Base-by-base conservation (phyloP, 73 alveolate species). In the Halteria grandinella region DNA sequence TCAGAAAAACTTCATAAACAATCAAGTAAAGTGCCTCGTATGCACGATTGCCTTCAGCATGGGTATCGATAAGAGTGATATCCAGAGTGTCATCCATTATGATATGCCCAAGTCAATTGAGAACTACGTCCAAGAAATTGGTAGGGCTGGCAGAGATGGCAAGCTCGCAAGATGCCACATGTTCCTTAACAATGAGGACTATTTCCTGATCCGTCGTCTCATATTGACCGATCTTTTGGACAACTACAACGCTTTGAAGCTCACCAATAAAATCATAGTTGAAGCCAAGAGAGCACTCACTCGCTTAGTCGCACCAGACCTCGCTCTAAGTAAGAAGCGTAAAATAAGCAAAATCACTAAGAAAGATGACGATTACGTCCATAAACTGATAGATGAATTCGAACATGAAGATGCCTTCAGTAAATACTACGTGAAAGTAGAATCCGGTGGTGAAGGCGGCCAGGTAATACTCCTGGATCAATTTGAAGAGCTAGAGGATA, bases 121-220 rank as follows among this genome's bases (percentile, higher is more conserved):
- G 85, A 82, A 85, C 63, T 97, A 97, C 79, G 95, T 92, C 45
- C 98, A 97, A 79, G 99, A 97, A 80, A 93, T 97, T 0, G 99
- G 99, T 6, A 82, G 99, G 24, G 99, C 99, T 12, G 99, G 99
- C 15, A 60, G 99, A 55, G 99, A 97, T 50, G 99, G 99, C 28
- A 86, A 86, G 27, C 81, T 62, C 17, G 96, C 99, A 0, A 71
- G 93, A 36, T 92, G 98, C 71, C 98, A 92, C 59, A 28, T 92
- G 88, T 75, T 92, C 64, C 62, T 92, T 17, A 72, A 55, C 54
- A 94, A 92, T 21, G 66, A 64, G 15, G 93, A 89, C 55, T 87
- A 87, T 47, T 84, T 75, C 43, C 32, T 33, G 11, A 52, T 84
- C 7, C 31, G 93, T 29, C 49, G 77, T 39, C 37, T 84, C 12